Evolutionary conservation across 2,329 filamentous ascomycete genomes (phyloP), one percentile per base, ranked within the genome.

Genomic region (Sclerotinia sclerotiorum): DNA sequence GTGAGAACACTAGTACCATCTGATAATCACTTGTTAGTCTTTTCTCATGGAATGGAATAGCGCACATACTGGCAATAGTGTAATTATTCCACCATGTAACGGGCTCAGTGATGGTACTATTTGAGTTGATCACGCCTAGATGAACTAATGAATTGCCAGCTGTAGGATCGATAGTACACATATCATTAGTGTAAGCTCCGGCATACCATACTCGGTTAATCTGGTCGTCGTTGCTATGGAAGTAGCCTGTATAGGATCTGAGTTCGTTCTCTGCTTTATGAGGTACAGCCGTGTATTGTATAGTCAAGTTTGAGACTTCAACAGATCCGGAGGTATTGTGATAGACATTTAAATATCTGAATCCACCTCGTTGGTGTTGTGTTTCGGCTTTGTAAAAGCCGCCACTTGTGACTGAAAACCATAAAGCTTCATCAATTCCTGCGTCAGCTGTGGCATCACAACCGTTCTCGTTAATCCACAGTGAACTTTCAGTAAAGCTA

Each of bases 171-270:
- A 68, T 46, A 32, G 60, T 57, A 65, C 68, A 69, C n/a, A 67
- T 68, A 48, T 72, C 69, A 56, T 81, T 74, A 10, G 80, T 82
- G 67, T 82, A 82, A 6, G 81, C 67, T 24, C 79, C 58, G 84
- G 78, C 77, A 72, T 85, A 85, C 83, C 83, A 85, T 63, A 85
- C 81, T 3, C 81, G 79, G 73, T 87, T 87, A 62, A 88, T 77
- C 32, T 84, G 73, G 11, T 82, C 79, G 69, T 82, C 82, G 52
- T 78, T 80, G 67, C 78, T 81, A 70, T 84, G 79, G 70, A 86
- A 86, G 71, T 85, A 85, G n/a, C 84, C 84, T 56, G 82, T 79
- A 69, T 86, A 86, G 21, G 63, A 29, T 1, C 78, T 78, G 6
- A 81, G 70, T 48, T 83, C 71, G 15, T 63, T 35, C 51, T 61